Conservation (phyloP, 768 basidiomycete species). For the Trametes coccinea region DNA sequence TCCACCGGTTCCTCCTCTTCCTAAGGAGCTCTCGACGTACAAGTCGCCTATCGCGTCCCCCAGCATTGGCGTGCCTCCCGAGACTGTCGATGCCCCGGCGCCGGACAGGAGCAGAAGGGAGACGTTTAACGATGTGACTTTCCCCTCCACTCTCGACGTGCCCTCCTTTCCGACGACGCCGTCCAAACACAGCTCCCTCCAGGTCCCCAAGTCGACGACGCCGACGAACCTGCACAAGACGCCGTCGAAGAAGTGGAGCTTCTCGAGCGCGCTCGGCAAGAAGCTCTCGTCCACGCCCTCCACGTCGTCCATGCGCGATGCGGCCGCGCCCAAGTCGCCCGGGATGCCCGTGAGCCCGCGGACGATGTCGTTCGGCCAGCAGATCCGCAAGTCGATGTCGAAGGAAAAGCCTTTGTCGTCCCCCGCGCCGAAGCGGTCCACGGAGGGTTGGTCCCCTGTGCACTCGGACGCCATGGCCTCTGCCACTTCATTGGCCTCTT, state of each 20-base stretch:
- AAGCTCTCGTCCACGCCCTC: conserved; percentile 70
- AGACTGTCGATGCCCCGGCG: conserved; percentile 41
- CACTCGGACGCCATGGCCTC: conserved; percentile 79
- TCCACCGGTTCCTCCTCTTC: conserved; percentile 92
- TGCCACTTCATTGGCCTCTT: conserved; percentile 71
- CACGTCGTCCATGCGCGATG: conserved; percentile 50
- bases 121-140: conserved; percentile 47
- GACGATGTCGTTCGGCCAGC: conserved; percentile 64
- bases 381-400: conserved; percentile 66
- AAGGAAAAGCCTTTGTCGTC: conserved; percentile 60
- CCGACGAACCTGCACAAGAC: conserved; percentile 53
- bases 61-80: conserved; percentile 50
- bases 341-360: conserved; percentile 67
- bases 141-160: conserved; percentile 53
- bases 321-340: conserved; percentile 45
- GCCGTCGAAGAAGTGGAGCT: conserved; percentile 96
- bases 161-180: conserved; percentile 40
- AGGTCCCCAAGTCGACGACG: conserved; percentile 30
- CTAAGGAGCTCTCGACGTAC: conserved; percentile 83
- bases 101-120: conserved; percentile 39
- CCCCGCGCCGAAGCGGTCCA: conserved; percentile 41
- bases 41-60: conserved; percentile 69
- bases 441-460: conserved; percentile 58
- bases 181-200: conserved; percentile 28
- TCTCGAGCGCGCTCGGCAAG: conserved; percentile 81